phyloP scores from a whole-genome alignment of 148 eudicot species.

The Chenopodium album region DNA sequence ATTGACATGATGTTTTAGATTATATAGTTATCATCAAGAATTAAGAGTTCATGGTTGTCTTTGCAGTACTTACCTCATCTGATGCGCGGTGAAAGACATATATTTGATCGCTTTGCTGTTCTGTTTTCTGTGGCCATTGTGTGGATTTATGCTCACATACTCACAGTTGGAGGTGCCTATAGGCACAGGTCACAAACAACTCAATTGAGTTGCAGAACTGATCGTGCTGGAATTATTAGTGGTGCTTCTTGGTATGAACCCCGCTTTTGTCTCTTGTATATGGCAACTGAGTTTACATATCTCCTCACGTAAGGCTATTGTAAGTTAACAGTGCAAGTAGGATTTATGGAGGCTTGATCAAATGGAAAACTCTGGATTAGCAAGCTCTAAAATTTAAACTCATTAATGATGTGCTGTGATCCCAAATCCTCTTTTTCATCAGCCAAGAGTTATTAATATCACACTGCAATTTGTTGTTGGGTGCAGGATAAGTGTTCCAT shows the following conservation, averaged over 20 bases:
- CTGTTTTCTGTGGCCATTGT: conserved; percentile 74
- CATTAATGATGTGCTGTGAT: background rate
- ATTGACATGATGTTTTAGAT: background rate
- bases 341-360: background rate
- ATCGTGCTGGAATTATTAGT: conserved; percentile 80
- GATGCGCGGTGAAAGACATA: conserved; percentile 51
- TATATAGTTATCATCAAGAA: background rate
- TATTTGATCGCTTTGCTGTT: conserved; percentile 79
- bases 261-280: background rate
- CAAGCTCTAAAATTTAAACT: background rate
- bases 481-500: conserved; percentile 83
- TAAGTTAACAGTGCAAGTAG: background rate
- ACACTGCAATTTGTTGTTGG: background rate
- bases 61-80: conserved; percentile 81
- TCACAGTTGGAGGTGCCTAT: conserved; percentile 89
- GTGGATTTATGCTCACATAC: conserved; percentile 83
- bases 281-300: background rate
- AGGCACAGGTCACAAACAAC: conserved; percentile 56
- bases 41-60: conserved; percentile 2
- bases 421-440: background rate
- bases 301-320: background rate
- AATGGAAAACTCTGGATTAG: background rate
- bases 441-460: background rate
- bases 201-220: conserved; percentile 82
- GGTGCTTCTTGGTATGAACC: conserved; percentile 72